Percentiles rank a stretch among this genome's conserved stretches.
These are phyloP conservation scores for Candolleomyces aberdarensis DNA, from an alignment of 768 basidiomycete genomes.

Conservation along the genomic window DNA sequence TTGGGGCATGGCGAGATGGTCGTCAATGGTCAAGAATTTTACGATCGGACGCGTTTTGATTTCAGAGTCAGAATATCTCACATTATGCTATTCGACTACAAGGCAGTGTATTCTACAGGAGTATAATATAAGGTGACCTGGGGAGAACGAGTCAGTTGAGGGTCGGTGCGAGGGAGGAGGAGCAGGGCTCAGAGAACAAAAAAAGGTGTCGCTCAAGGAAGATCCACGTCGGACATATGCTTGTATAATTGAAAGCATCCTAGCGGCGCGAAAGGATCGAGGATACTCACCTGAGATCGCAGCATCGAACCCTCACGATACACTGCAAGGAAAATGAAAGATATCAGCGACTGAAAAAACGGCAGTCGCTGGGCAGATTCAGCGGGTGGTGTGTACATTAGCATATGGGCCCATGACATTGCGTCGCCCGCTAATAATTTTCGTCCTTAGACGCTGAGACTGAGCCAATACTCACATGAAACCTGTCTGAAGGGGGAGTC, in stretches of 20 bases:
- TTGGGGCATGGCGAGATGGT: neutral
- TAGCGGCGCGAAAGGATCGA: neutral
- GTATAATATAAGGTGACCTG: neutral
- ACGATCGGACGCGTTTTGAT: constrained; percentile 1
- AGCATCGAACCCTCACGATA: no score
- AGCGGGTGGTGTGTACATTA: constrained; percentile 13
- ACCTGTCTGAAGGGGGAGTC: constrained; percentile 4
- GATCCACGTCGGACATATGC: constrained; percentile 9
- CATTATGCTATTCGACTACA: no score
- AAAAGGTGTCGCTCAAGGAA: constrained; percentile 4
- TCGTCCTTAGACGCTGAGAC: constrained; percentile 3
- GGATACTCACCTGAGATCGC: neutral
- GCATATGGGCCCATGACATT: constrained; percentile 7
- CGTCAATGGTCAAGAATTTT: neutral
- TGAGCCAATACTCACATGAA: neutral
- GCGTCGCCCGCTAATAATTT: constrained; percentile 12
- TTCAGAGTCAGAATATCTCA: neutral
- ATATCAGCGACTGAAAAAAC: neutral
- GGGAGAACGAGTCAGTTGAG: neutral
- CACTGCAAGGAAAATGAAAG: neutral
- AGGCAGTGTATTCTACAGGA: no score
- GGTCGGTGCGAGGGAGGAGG: neutral
- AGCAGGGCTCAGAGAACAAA: constrained; percentile 6
- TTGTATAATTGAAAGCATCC: constrained; percentile 10
- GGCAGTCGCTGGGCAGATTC: neutral